phyloP scores from a whole-genome alignment of 208 protist species.

The Trypanosoma caninum region DNA sequence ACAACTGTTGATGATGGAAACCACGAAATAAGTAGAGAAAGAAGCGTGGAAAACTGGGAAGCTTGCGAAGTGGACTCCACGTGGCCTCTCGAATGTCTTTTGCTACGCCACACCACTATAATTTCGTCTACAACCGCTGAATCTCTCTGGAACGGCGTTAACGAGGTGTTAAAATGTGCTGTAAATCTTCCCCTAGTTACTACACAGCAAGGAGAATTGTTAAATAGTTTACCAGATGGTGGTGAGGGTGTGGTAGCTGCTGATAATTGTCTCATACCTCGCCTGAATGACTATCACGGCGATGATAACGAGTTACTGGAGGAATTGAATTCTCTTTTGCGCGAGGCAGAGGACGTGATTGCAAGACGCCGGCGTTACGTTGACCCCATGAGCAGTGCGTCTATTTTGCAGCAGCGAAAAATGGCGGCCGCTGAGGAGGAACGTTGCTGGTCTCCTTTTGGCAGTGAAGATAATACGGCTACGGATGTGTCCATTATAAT shows the following conservation, averaged over 20 bases:
- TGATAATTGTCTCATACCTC: not conserved
- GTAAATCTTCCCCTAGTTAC: not conserved
- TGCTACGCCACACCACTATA: slow-evolving; percentile 38
- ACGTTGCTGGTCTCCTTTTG: slow-evolving; percentile 12
- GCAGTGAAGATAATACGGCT: slow-evolving; percentile 4
- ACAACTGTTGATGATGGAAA: slow-evolving; percentile 19
- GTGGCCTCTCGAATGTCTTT: slow-evolving; percentile 33
- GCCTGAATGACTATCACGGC: not conserved
- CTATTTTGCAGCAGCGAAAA: slow-evolving; percentile 6
- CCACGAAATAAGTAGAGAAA: not conserved
- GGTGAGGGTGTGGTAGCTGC: not conserved
- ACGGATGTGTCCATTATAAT: too few species aligned
- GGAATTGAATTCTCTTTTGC: slow-evolving; percentile 20
- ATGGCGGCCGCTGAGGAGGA: slow-evolving; percentile 16
- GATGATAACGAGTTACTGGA: slow-evolving; percentile 11
- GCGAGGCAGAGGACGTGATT: slow-evolving; percentile 30
- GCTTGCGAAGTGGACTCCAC: slow-evolving; percentile 15
- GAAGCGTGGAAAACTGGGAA: not conserved
- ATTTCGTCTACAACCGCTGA: slow-evolving; percentile 24
- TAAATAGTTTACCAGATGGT: too few species aligned
- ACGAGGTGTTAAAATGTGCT: slow-evolving; percentile 7
- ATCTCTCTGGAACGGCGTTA: slow-evolving; percentile 20
- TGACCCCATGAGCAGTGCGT: slow-evolving; percentile 15
- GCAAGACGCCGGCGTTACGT: slow-evolving; percentile 13
- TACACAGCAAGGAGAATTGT: too few species aligned